A percentile compares a stretch with the other conserved stretches of the same genome.
These are phyloP conservation scores for Fusarium foetens DNA, from an alignment of 2,329 filamentous ascomycete genomes.

Conservation along the genomic window DNA sequence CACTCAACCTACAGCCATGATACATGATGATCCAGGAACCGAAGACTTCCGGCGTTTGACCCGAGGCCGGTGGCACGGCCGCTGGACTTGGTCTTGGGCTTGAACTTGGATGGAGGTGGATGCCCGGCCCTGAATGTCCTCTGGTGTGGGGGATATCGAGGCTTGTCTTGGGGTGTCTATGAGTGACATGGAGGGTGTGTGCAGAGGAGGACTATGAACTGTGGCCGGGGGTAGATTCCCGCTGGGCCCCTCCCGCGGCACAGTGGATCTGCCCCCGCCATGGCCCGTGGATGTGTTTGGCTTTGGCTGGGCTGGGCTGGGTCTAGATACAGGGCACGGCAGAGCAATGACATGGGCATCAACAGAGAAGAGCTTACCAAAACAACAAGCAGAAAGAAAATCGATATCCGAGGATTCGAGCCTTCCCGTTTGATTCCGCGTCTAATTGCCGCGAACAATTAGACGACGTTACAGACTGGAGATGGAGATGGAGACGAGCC, in stretches of 20 bases:
- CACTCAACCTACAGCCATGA: conserved; percentile 31
- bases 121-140: conserved; percentile 32
- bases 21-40: conserved; percentile 36
- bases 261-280: conserved; percentile 33
- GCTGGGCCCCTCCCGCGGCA: conserved; percentile 33
- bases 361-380: conserved; percentile 35
- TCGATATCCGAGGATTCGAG: conserved; percentile 21
- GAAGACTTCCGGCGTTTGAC: conserved; percentile 42
- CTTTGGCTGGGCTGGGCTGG: background rate
- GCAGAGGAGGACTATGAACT: conserved; percentile 16
- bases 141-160: conserved; percentile 28
- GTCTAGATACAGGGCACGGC: conserved; percentile 19
- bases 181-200: conserved; percentile 15
- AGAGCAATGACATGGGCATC: conserved; percentile 16
- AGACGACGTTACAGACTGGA: conserved; percentile 5
- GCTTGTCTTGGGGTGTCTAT: conserved; percentile 22
- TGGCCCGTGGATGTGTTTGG: conserved; percentile 5
- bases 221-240: conserved; percentile 39
- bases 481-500: background rate
- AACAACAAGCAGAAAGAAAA: conserved; percentile 28
- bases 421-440: conserved; percentile 13
- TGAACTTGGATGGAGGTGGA: conserved; percentile 21
- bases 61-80: conserved; percentile 36
- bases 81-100: background rate
- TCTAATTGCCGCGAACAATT: conserved; percentile 26